Base-by-base conservation (phyloP, 805 yeast species). In the Candida coleopterorum region DNA sequence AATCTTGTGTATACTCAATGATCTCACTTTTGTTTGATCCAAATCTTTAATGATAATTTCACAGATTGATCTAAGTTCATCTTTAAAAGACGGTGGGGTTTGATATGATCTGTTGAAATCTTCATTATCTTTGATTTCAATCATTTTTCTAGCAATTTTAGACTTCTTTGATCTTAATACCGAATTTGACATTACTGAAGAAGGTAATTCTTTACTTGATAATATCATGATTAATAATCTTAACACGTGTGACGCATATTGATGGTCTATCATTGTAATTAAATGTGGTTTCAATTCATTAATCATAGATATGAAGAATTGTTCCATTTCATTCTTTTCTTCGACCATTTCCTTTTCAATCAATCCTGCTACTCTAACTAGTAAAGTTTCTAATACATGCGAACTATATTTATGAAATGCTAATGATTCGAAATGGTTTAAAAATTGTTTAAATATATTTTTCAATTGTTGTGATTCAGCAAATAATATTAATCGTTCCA, bases 121-220 rank as follows among this genome's bases (percentile, higher is more conserved):
- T 11, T 79, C 81, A 43, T 72, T 81, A 56, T 85, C 95, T 49
- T 80, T 79, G 30, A 87, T 81, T 48, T 85, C 93, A 50, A 87
- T 85, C 95, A 86, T 85, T 55, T 88, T 88, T 57, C 97, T 78
- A 6, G 97, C 96, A 58, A 79, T 83, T 59, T 77, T 88, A 34
- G 87, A 84, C 60, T 72, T 83, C 53, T 86, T 87, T 20, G 94
- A 82, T 54, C 97, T 75, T 46, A 87, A 67, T 5, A 83, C 74
- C 1, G 89, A 83, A 52, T 79, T 79, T 18, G 81, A 72, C 50
- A 70, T 70, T 1, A 81, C 75, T 0, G 88, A 62, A 4, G 89
- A 79, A 12, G 95, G 93, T 37, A 88, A 60, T 38, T 79, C 80
- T 48, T 81, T 80, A 3, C 95, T 96, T 2, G 93, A 70, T 23